Evolutionary conservation across 169 alveolate species (phyloP), one percentile per base, ranked within the genome.

Genomic region (Theileria parva): DNA sequence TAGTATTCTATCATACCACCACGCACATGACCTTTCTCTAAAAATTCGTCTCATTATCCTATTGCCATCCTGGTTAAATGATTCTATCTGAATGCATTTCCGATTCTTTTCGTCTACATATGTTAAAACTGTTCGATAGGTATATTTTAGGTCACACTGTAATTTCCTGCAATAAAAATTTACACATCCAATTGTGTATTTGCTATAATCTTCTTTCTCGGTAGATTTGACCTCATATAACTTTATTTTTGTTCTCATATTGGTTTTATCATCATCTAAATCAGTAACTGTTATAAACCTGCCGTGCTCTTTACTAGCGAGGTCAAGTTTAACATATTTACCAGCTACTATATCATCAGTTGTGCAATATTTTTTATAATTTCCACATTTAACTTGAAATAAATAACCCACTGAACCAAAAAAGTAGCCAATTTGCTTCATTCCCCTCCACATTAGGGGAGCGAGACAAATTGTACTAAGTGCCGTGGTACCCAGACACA

Each of bases 1-100:
- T 0, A 77, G 59, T 0, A 83, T 76, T 30, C 17, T 11, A 73
- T 83, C 77, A 27, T 73, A 71, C 89, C 89, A 83, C 89, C 89
- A 83, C 12, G 23, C 51, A 68, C n/a, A 63, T 19, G 73, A 23
- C 61, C 57, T 67, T 11, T 15, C 81, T 30, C 89, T 78, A 80
- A 30, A 83, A 25, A 83, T 9, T 27, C 86, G 61, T 71, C 57
- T 83, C 28, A 74, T 64, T 4, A 34, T 63, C 44, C 85, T 79
- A 3, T 27, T 30, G 1, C 86, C 86, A 8, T 30, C 2, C 23
- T 4, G 19, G 64, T 77, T 81, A 23, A 69, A 83, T n/a, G 86
- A 76, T 64, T 83, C 86, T 34, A 83, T 83, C 63, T 30, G 30
- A 5, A 76, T 79, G 69, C 89, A 83, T 17, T 21, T 44, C 19